Evolutionary conservation across 192 early-diverging fungal genomes (phyloP).

Genomic region (Linnemannia elongata): DNA sequence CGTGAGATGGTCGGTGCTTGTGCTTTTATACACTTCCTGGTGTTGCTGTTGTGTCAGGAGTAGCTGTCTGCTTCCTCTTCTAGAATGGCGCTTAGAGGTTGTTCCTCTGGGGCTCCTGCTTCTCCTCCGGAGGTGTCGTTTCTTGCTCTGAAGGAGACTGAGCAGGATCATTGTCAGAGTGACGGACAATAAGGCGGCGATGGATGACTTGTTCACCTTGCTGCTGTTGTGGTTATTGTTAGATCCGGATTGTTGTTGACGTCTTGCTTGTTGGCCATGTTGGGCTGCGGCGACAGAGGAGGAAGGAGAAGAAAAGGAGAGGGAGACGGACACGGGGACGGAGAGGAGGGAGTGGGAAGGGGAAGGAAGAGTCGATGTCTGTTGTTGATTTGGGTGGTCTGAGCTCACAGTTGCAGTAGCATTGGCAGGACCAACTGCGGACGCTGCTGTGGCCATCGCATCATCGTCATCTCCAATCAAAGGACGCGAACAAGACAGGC

Average conservation of each 20-base stretch:
- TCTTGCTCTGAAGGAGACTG: conserved; percentile 53
- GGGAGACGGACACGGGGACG: not conserved
- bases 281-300: not conserved
- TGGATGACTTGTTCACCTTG: conserved; percentile 34
- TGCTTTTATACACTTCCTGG: conserved; percentile 27
- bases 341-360: not conserved
- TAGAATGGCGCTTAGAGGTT: conserved; percentile 6
- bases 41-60: conserved; percentile 3
- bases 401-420: not conserved
- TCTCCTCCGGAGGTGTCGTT: conserved; percentile 15
- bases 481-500: not conserved
- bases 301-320: not conserved
- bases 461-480: not conserved
- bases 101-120: conserved; percentile 16
- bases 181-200: conserved; percentile 48
- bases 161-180: conserved; percentile 47
- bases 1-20: conserved; percentile 19
- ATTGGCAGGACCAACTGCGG: not conserved
- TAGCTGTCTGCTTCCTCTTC: not conserved
- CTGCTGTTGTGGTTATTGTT: not conserved
- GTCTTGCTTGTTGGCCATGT: not conserved
- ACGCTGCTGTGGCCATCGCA: not conserved
- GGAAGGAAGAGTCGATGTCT: not conserved
- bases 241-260: not conserved
- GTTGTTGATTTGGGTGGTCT: not conserved